Base-by-base conservation (phyloP, 1,139 yeast species). In the Blastobotrys elegans region DNA sequence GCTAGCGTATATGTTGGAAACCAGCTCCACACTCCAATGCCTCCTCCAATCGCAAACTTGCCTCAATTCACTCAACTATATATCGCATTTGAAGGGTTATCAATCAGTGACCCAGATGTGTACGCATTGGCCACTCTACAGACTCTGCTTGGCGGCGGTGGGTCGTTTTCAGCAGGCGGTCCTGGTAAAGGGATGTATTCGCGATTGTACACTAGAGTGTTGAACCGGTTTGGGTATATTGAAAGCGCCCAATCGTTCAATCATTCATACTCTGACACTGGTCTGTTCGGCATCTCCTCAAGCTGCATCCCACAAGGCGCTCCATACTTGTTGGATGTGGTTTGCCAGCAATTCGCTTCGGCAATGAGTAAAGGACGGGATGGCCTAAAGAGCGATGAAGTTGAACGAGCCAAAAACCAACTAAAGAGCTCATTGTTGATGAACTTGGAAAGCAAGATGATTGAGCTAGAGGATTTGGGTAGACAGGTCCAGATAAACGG, bases 101-200 rank as follows among this genome's bases (percentile, higher is more conserved):
- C 96, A 0, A 81, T 90, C 40, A 77, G 81, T 47, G 82, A 85
- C 61, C 90, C 88, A 17, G 97, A 92, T 58, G 81, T 90, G 38
- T 92, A 92, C 60, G 95, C 96, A 0, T 72, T 89, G 42, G 97
- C 97, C 1, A 83, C 92, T 1, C 75, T 92, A 49, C 98, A 92
- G 63, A 89, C 92, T 52, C 72, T 92, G 27, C 72, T 92, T n/a
- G 98, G 98, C 36, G 97, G 97, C 33, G 98, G 98, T 45, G 95
- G 97, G 6, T 89, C 97, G 1, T 92, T 92, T 63, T 84, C 95
- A 21, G 97, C 99, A 10, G 99, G 99, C 55, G 99, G 99, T 0
- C 99, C 99, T n/a, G 99, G 99, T 48, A 92, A 92, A 68, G 99
- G 99, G 4, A 90, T 92, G 97, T 94, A 89, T 65, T 87, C 97